phyloP scores from a whole-genome alignment of 1,139 yeast genomes.

The Wickerhamiella infanticola region DNA sequence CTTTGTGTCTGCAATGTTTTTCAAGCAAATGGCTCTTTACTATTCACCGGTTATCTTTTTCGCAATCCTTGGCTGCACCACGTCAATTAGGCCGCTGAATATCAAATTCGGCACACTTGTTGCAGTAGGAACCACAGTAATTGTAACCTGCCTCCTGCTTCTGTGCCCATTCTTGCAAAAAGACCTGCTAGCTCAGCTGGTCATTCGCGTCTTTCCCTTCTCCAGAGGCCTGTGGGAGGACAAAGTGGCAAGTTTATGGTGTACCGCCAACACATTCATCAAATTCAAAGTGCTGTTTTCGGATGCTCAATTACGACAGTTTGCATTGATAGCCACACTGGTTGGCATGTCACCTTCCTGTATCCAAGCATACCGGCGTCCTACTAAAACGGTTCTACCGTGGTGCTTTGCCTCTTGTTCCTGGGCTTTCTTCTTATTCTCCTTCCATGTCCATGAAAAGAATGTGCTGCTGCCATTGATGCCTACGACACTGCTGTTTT shows the following conservation, averaged over 20 bases:
- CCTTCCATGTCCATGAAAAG: constrained; percentile 94
- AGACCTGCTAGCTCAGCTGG: constrained; percentile 28
- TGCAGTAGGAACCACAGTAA: constrained; percentile 47
- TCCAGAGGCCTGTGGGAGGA: constrained; percentile 93
- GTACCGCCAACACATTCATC: constrained; percentile 62
- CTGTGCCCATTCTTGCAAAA: constrained; percentile 45
- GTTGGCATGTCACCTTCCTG: constrained; percentile 55
- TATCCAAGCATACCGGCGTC: constrained; percentile 29
- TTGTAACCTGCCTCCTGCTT: constrained; percentile 36
- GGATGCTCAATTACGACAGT: constrained; percentile 40
- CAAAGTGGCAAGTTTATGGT: constrained; percentile 96
- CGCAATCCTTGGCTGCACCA: constrained; percentile 40
- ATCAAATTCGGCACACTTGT: constrained; percentile 32
- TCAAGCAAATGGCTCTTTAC: constrained; percentile 92
- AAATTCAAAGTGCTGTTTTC: constrained; percentile 49
- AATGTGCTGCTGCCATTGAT: constrained; percentile 73
- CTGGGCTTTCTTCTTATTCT: constrained; percentile 75
- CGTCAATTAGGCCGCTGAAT: constrained; percentile 13
- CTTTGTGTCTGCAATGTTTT: constrained; percentile 63
- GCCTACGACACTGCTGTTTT: constrained; percentile 59
- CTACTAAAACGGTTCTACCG: constrained; percentile 33
- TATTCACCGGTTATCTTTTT: constrained; percentile 82
- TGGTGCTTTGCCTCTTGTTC: constrained; percentile 78
- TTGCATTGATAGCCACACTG: constrained; percentile 52
- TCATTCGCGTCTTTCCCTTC: constrained; percentile 76